These are phyloP conservation scores for Alternaria postmessia DNA, from an alignment of 2,329 filamentous ascomycete genomes.

Conservation along the genomic window DNA sequence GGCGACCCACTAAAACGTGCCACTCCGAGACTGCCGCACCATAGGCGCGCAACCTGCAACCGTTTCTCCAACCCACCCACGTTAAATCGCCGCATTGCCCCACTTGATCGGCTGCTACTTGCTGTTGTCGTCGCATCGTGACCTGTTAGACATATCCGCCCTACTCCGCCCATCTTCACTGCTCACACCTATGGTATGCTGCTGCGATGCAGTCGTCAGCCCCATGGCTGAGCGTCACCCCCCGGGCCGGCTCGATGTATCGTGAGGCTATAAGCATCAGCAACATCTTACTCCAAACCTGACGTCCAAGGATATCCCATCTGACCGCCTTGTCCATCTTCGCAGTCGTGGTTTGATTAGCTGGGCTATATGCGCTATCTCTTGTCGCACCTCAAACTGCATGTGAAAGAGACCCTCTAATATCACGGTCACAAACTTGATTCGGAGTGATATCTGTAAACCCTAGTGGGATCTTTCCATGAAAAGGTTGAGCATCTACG, in stretches of 20 bases:
- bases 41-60: neutral
- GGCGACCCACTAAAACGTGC: slow-evolving; percentile 10
- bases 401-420: neutral
- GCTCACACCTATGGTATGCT: neutral
- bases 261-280: neutral
- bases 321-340: neutral
- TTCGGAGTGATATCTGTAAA: neutral
- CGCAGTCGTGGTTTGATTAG: neutral
- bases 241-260: neutral
- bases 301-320: neutral
- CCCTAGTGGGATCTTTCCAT: neutral
- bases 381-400: neutral
- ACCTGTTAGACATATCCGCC: slow-evolving; percentile 2
- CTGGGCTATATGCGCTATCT: neutral
- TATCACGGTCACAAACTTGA: neutral
- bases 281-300: neutral
- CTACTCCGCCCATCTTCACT: neutral
- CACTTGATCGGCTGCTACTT: neutral
- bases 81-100: neutral
- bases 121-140: neutral
- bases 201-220: neutral
- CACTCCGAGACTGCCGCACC: slow-evolving; percentile 7
- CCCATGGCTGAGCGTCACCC: neutral
- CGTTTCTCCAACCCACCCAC: neutral
- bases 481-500: neutral